Evolutionary conservation across 768 basidiomycete genomes (phyloP), one percentile per base, ranked within the genome.

Genomic region (Suillus plorans): DNA sequence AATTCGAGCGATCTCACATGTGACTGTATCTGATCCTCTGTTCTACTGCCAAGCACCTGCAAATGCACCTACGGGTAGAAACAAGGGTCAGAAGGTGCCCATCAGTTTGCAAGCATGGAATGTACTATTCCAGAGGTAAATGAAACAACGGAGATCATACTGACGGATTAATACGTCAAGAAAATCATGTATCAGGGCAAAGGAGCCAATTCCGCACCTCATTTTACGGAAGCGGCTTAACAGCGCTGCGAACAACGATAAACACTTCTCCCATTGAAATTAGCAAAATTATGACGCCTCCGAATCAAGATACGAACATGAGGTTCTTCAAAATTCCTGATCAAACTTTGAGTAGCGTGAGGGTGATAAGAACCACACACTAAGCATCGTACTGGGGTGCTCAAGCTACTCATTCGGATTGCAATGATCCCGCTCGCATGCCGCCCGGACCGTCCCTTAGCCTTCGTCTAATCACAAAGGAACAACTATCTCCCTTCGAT

Each of bases 391-490:
- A 41, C 47, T 47, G 52, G 9, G 44, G 31, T 16, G 5, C 28
- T 55, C 61, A 59, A 57, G 20, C 53, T 39, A 61, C 61, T 28
- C 61, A 61, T 58, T 47, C 16, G 45, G 22, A 34, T 22, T 61
- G 25, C 18, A 57, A 39, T 5, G 9, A 13, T 44, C 28, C 14
- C n/a, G 31, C 5, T 63, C 31, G 39, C 39, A 63, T 41, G 18
- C 50, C 39, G 58, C 41, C 58, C 25, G 41, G 58, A 28, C 58
- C 58, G 18, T 28, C 56, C 25, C 50, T 52, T 28, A 25, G 28
- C 28, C 50, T 31, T 53, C 28, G 52, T 53, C 52, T 31, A 18
- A 53, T 8, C 34, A 18, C 28, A 28, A 53, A 31, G 28, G 52
- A 31, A 53, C 31, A 16, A 18, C 28, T 28, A 52, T 52, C 50